Evolutionary conservation across 371 early-diverging fungal species (phyloP), one percentile per base, ranked within the genome.

Genomic region (Mucor irregularis): DNA sequence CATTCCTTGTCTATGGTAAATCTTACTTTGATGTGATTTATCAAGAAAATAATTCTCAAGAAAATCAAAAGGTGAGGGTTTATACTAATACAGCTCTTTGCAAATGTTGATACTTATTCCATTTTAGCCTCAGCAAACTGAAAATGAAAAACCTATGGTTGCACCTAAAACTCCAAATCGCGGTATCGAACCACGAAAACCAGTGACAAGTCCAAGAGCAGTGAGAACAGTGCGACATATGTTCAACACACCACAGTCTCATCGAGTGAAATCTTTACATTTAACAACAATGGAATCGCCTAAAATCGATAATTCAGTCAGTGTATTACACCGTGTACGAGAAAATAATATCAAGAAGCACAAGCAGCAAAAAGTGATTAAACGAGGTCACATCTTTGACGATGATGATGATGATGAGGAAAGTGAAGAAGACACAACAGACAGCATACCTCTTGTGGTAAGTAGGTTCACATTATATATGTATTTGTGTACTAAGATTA

Each of bases 231-330:
- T 34, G 24, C 37, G 34, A 21, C 33, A 30, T 2, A 50, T 52
- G 0, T 76, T 76, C 57, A 62, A 63, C 21, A 70, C 76, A 45
- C 76, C 76, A n/a, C 76, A 72, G 37, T 46, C 66, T 0, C 31
- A 42, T 17, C 64, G 76, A 21, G 52, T 54, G 0, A 33, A 29
- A 31, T 24, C 34, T 10, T 42, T 53, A 17, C 52, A 44, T 17
- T n/a, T 42, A 22, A n/a, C 55, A 17, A 17, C 16, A 34, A 33
- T 37, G 7, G 47, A 34, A n/a, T 19, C 45, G 29, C 3, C 48
- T 24, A 62, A 59, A 22, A 45, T 44, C 25, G 53, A 65, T 43
- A 30, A 34, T 25, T 34, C 55, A 5, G 58, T 43, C 0, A 70
- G 58, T 34, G 61, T 70, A n/a, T 49, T 76, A 26, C 73, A 72